phyloP scores from a whole-genome alignment of 169 alveolate genomes.

The Eimeria maxima region DNA sequence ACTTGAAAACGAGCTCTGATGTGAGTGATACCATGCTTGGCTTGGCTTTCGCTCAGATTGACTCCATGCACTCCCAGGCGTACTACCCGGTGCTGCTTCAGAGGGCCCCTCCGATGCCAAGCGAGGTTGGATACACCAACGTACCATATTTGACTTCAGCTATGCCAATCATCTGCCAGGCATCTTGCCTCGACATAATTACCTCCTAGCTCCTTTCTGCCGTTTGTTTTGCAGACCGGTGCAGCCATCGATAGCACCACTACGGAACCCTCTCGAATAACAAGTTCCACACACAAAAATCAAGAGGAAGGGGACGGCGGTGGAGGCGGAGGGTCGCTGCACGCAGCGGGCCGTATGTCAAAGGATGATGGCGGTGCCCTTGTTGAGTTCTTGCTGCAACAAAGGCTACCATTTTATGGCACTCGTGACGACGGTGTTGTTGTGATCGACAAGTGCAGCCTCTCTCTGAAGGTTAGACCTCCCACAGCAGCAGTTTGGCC shows the following conservation, averaged over 20 bases:
- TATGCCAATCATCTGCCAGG: not conserved
- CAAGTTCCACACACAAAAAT: not conserved
- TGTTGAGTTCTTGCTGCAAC: slow-evolving; percentile 66
- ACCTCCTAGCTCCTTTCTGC: not conserved
- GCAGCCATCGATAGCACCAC: slow-evolving; percentile 9
- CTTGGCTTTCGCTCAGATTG: slow-evolving; percentile 33
- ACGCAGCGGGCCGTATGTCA: not conserved
- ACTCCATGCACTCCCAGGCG: slow-evolving; percentile 82
- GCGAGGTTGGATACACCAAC: slow-evolving; percentile 18
- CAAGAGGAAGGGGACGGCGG: not conserved
- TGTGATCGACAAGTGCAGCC: slow-evolving; percentile 69
- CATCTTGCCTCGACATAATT: not conserved
- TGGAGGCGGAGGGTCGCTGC: not conserved
- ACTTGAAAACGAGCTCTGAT: not conserved
- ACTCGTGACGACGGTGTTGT: slow-evolving; percentile 42
- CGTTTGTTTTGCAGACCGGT: slow-evolving; percentile 1
- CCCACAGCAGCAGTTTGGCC: not conserved
- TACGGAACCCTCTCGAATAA: not conserved
- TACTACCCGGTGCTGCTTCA: slow-evolving; percentile 82
- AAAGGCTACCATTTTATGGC: slow-evolving; percentile 23
- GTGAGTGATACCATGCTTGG: not conserved
- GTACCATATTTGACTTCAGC: not conserved
- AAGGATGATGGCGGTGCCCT: slow-evolving; percentile 4
- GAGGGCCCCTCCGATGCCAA: slow-evolving; percentile 75
- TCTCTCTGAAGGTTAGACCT: slow-evolving; percentile 45